A percentile compares a stretch with the other conserved stretches of the same genome.
Evolutionary conservation across 2,329 filamentous ascomycete genomes (phyloP).

Genomic region (Trichoderma koningiopsis): DNA sequence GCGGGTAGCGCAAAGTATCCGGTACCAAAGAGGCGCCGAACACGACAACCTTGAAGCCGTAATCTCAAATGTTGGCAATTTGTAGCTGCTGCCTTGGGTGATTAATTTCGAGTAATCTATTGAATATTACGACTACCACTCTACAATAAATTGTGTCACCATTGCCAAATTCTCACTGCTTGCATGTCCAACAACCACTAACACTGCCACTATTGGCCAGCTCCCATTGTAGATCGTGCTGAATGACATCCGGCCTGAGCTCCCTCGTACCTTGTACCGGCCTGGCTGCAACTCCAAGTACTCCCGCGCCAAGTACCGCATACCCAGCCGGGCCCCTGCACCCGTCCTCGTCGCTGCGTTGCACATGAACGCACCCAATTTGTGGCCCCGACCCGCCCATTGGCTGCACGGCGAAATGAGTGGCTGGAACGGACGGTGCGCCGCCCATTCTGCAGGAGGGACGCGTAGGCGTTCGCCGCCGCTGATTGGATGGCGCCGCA

Average conservation of each 20-base stretch:
- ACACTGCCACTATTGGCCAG: not conserved
- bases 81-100: not conserved
- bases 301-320: slow-evolving; percentile 1
- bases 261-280: not conserved
- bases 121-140: not conserved
- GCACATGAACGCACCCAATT: slow-evolving; percentile 17
- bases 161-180: not conserved
- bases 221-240: not conserved
- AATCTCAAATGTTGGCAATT: not conserved
- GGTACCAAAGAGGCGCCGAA: not conserved
- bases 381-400: not conserved
- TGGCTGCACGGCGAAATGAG: slow-evolving; percentile 20
- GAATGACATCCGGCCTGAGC: not conserved
- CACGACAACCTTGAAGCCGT: not conserved
- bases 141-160: not conserved
- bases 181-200: not conserved
- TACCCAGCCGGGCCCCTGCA: slow-evolving; percentile 9
- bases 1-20: not conserved
- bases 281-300: not conserved
- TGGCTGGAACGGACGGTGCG: slow-evolving; percentile 25
- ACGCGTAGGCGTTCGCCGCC: not conserved
- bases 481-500: not conserved
- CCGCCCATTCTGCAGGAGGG: not conserved
- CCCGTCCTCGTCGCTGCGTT: not conserved
- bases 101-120: not conserved